A percentile compares a stretch with the other conserved stretches of the same genome.
phyloP scores from a whole-genome alignment of 2,329 filamentous ascomycete species.

The Pseudophaeomoniella oleicola region DNA sequence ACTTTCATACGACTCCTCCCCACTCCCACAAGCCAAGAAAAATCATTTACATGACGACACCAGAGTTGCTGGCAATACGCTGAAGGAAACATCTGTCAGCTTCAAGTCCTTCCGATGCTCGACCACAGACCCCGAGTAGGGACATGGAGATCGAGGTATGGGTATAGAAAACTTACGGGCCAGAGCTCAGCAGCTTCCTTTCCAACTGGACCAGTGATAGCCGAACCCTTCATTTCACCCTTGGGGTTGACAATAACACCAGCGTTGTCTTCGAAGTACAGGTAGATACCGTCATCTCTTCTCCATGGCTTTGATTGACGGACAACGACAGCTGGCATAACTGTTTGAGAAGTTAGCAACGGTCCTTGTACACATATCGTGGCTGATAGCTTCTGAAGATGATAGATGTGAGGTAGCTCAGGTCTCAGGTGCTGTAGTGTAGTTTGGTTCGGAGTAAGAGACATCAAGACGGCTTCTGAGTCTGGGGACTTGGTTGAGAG shows the following conservation, averaged over 20 bases:
- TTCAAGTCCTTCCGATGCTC: slow-evolving; percentile 2
- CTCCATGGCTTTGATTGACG: slow-evolving; percentile 99
- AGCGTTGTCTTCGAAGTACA: slow-evolving; percentile 99
- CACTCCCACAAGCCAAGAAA: no score
- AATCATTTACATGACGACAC: slow-evolving; percentile 93
- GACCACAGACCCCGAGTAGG: no score
- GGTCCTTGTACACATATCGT: no score
- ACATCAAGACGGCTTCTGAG: no score
- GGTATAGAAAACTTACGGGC: slow-evolving; percentile 54
- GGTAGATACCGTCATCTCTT: slow-evolving; percentile 93
- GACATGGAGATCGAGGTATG: not conserved
- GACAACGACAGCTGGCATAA: slow-evolving; percentile 98
- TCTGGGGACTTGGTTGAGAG: no score
- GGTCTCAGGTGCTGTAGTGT: no score
- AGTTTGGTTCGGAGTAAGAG: no score
- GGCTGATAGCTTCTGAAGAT: no score
- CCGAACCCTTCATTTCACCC: slow-evolving; percentile 99
- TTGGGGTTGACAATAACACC: slow-evolving; percentile 99
- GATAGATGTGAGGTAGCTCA: no score
- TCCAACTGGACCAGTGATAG: slow-evolving; percentile 96
- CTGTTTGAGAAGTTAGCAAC: slow-evolving; percentile 19
- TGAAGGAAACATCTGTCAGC: slow-evolving; percentile 26
- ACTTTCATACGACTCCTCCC: no score
- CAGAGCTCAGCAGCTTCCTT: slow-evolving; percentile 99
- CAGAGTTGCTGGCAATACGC: slow-evolving; percentile 99